Evolutionary conservation across 108 stramenopile genomes (phyloP).

Genomic region (Pseudonitzschia pungens): DNA sequence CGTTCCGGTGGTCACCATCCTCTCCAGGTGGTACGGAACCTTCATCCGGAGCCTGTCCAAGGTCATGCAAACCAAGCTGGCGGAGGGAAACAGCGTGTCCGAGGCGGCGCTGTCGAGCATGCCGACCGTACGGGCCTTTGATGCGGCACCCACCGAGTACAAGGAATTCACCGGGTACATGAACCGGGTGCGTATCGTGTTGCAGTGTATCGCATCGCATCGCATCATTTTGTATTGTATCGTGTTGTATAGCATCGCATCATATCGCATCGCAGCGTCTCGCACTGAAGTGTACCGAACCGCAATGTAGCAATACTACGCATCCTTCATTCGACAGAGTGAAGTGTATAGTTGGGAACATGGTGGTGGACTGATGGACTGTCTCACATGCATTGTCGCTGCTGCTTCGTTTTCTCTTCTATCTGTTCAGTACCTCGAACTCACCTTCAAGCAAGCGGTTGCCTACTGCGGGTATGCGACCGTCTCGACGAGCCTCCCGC

Average conservation of each 20-base stretch:
- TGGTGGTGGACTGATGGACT: too few relatives aligned
- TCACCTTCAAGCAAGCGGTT: conserved; percentile 49
- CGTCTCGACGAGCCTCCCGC: conserved; percentile 63
- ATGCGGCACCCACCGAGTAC: conserved; percentile 61
- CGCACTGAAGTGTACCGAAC: too few relatives aligned
- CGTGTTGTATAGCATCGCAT: too few relatives aligned
- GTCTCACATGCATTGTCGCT: not conserved
- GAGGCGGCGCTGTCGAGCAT: conserved; percentile 76
- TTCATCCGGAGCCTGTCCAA: conserved; percentile 73
- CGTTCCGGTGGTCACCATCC: conserved; percentile 72
- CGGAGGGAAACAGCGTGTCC: conserved; percentile 71
- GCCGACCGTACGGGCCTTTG: conserved; percentile 83
- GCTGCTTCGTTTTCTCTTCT: not conserved
- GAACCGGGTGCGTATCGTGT: conserved; percentile 9
- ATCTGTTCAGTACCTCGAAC: conserved; percentile 45
- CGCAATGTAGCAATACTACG: too few relatives aligned
- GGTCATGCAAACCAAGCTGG: conserved; percentile 80
- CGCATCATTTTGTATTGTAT: too few relatives aligned
- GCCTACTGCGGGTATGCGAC: conserved; percentile 73
- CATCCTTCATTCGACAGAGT: too few relatives aligned
- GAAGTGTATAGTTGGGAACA: too few relatives aligned
- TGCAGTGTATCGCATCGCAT: too few relatives aligned
- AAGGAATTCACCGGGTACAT: conserved; percentile 54
- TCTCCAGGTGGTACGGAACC: conserved; percentile 75
- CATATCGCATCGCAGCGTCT: too few relatives aligned